A percentile compares a stretch with the other conserved stretches of the same genome.
These are phyloP conservation scores for Candida sanyiensis DNA, from an alignment of 805 yeast species.

Conservation along the genomic window DNA sequence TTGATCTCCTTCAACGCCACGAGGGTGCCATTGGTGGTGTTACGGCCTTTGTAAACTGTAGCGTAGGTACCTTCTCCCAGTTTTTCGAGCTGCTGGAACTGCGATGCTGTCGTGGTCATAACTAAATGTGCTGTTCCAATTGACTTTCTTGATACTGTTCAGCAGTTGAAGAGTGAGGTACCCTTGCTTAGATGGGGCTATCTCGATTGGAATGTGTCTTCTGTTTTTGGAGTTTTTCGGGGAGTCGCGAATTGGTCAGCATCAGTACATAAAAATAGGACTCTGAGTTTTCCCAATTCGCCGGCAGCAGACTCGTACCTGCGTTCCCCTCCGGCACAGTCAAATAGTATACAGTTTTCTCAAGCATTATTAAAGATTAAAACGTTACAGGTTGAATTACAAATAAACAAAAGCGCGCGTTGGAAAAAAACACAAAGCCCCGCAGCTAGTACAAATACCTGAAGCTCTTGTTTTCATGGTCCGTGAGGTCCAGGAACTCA, in stretches of 20 bases:
- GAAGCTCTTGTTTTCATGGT: constrained; percentile 8
- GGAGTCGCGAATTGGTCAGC: not conserved
- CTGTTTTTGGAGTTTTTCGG: too few relatives aligned
- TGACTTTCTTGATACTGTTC: too few relatives aligned
- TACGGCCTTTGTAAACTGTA: constrained; percentile 94
- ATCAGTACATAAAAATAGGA: too few relatives aligned
- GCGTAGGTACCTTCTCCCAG: constrained; percentile 96
- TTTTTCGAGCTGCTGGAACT: constrained; percentile 55
- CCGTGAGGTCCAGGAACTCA: constrained; percentile 10
- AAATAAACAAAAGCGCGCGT: too few relatives aligned
- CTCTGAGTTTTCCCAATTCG: not conserved
- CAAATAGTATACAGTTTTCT: too few relatives aligned
- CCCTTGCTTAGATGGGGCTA: too few relatives aligned
- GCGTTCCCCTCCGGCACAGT: not conserved
- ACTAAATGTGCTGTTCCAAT: not conserved
- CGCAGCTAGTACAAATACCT: constrained; percentile 9
- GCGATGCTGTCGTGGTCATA: constrained; percentile 6
- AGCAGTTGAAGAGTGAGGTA: too few relatives aligned
- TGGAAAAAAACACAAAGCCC: not conserved
- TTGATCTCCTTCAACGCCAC: constrained; percentile 95
- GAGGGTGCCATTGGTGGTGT: constrained; percentile 76
- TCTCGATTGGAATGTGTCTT: too few relatives aligned
- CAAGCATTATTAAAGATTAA: too few relatives aligned
- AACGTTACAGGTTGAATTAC: too few relatives aligned
- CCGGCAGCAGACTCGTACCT: not conserved